These are phyloP conservation scores for Diaporthe vexans DNA, from an alignment of 2,329 filamentous ascomycete genomes.

Conservation along the genomic window DNA sequence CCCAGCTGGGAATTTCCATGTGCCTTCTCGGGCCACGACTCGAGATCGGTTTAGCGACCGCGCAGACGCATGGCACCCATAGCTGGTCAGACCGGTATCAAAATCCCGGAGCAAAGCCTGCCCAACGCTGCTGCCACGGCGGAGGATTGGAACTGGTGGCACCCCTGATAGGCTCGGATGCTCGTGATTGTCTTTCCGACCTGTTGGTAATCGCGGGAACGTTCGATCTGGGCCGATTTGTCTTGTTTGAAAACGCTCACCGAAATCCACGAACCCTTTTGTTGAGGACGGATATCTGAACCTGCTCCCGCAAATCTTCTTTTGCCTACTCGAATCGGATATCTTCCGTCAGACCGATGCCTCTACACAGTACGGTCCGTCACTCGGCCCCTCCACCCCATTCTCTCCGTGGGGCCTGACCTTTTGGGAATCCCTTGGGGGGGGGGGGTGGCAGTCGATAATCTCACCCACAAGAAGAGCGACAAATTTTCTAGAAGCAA, in stretches of 20 bases:
- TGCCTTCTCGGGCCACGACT: conserved; percentile 24
- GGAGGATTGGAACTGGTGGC: not conserved
- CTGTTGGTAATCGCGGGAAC: conserved; percentile 9
- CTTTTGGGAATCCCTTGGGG: not conserved
- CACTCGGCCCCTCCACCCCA: not conserved
- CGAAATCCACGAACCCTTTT: conserved; percentile 2
- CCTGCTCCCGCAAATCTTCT: conserved; percentile 4
- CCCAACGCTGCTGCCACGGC: conserved; percentile 6
- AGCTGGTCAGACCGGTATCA: conserved; percentile 25
- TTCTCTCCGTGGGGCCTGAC: conserved; percentile 1
- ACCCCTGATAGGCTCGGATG: conserved; percentile 16
- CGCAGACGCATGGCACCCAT: conserved; percentile 17
- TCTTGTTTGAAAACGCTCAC: conserved; percentile 22
- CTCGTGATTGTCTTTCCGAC: conserved; percentile 2
- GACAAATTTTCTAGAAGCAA: conserved; percentile 31
- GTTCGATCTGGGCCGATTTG: conserved; percentile 24
- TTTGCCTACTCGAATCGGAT: conserved; percentile 2
- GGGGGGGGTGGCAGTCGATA: conserved; percentile 8
- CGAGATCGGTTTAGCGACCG: conserved; percentile 29
- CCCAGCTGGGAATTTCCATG: conserved; percentile 31
- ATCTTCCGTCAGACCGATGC: conserved; percentile 13
- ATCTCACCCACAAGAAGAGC: conserved; percentile 28
- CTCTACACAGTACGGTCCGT: conserved; percentile 17
- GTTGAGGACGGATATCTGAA: not conserved
- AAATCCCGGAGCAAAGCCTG: conserved; percentile 5